Conservation (phyloP, 805 yeast species). For the Yamadazyma ubonensis region DNA sequence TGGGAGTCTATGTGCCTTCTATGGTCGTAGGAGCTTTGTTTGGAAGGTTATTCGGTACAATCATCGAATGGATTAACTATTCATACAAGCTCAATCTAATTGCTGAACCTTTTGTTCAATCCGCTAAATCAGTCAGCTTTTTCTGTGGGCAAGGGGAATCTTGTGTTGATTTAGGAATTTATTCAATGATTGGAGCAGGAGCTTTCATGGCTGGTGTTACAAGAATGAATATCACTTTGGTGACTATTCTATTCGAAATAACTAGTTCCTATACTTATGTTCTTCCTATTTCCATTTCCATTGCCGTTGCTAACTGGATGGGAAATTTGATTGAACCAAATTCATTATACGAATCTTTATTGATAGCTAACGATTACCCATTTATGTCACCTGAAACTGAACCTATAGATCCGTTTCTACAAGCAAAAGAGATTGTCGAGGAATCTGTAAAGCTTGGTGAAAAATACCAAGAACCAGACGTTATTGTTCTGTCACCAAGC, state of each 20-base stretch:
- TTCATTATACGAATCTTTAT: slow-evolving; percentile 50
- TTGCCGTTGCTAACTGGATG: slow-evolving; percentile 57
- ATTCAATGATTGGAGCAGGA: slow-evolving; percentile 55
- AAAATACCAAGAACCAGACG: background rate
- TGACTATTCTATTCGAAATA: slow-evolving; percentile 51
- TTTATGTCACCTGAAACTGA: slow-evolving; percentile 46
- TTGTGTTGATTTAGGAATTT: slow-evolving; percentile 50
- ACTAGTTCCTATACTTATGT: slow-evolving; percentile 59
- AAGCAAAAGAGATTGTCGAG: slow-evolving; percentile 36
- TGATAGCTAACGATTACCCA: slow-evolving; percentile 51
- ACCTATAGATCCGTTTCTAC: slow-evolving; percentile 29
- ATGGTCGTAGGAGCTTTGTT: slow-evolving; percentile 64
- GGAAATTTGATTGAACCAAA: slow-evolving; percentile 51
- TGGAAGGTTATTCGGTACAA: slow-evolving; percentile 50
- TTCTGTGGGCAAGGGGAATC: slow-evolving; percentile 17
- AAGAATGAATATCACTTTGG: slow-evolving; percentile 53
- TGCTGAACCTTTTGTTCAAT: background rate
- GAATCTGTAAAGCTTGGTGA: slow-evolving; percentile 15
- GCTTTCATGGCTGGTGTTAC: slow-evolving; percentile 59
- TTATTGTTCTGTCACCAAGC: background rate
- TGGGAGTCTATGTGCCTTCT: slow-evolving; percentile 62
- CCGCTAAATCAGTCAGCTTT: slow-evolving; percentile 4
- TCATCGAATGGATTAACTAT: slow-evolving; percentile 37
- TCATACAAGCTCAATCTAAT: slow-evolving; percentile 9
- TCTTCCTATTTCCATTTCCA: slow-evolving; percentile 54